Base-by-base conservation (phyloP, 441 rosid species). In the Breynia disticha region DNA sequence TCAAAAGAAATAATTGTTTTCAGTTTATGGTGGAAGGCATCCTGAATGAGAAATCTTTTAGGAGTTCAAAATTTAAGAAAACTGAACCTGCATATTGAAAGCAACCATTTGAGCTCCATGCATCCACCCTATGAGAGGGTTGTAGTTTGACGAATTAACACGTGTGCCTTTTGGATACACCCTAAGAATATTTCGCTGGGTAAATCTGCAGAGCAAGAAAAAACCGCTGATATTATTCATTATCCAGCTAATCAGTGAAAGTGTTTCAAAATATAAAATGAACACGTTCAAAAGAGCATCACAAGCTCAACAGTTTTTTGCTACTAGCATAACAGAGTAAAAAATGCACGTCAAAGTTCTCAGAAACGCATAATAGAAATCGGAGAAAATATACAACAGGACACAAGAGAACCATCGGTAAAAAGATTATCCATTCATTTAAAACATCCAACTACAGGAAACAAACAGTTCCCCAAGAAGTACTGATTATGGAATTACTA, bases 31-130 rank as follows among this genome's bases (percentile, higher is more conserved):
- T 7, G 0, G 41, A 44, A 21, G 8, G 11, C 32, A 11, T 2
- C 16, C 28, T 28, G 18, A 28, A 48, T 38, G 2, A 56, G 19
- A 19, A 58, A 65, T n/a, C 41, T 15, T 12, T 14, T 20, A 17
- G 17, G 8, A 45, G 16, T 7, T 39, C 21, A 16, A 56, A 51
- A 46, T 42, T 50, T 51, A 17, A 57, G 54, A 50, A 28, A 16
- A 32, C 52, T 37, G 48, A 51, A 91, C 98, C 98, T 91, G 98
- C 98, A 91, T 91, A 63, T 91, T 91, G 55, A 87, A 87, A 51
- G 98, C 98, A 56, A 91, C 98, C 98, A 91, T 91, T 73, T 91
- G 98, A 74, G 96, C 96, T 45, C 96, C 98, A 65, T 82, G 98
- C 73, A 80, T 83, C 96, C 98, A 91, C 1, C 82, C 98, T 45